Conservation (phyloP, 495 filamentous ascomycete genomes). For the Hyaloscypha bicolor region DNA sequence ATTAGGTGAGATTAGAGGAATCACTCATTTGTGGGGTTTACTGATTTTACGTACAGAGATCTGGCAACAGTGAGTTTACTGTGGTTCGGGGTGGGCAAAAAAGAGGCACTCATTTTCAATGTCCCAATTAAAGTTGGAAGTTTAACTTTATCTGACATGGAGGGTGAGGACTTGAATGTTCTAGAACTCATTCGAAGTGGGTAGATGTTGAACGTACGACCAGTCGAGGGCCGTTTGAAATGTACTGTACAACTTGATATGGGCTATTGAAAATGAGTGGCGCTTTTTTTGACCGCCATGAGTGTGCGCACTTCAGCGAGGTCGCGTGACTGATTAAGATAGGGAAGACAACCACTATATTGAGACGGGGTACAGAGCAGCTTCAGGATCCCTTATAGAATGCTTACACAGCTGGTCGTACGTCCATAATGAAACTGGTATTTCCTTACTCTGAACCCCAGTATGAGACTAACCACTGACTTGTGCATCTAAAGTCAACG, state of each 20-base stretch:
- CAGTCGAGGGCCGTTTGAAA: background rate
- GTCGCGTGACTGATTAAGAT: background rate
- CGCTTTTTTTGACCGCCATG: no score
- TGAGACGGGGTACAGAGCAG: conserved; percentile 16
- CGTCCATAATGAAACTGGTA: conserved; percentile 47
- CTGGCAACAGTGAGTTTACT: conserved; percentile 19
- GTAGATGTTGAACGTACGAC: no score
- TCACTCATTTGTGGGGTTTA: conserved; percentile 5
- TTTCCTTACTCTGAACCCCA: background rate
- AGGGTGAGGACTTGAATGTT: background rate
- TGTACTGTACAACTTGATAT: background rate
- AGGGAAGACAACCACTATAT: conserved; percentile 21
- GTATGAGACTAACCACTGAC: background rate
- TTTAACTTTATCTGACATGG: no score
- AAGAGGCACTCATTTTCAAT: no score
- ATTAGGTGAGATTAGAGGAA: conserved; percentile 10
- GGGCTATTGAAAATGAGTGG: no score
- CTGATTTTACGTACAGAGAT: conserved; percentile 8
- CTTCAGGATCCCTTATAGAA: conserved; percentile 32
- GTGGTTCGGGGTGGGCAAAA: no score
- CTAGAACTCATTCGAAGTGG: background rate
- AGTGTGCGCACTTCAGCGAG: background rate
- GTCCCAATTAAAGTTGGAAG: no score
- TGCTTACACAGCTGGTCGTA: conserved; percentile 43
- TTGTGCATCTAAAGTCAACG: conserved; percentile 44